Base-by-base conservation (phyloP, 2,329 filamentous ascomycete species). In the Aspergillus pseudonomiae region DNA sequence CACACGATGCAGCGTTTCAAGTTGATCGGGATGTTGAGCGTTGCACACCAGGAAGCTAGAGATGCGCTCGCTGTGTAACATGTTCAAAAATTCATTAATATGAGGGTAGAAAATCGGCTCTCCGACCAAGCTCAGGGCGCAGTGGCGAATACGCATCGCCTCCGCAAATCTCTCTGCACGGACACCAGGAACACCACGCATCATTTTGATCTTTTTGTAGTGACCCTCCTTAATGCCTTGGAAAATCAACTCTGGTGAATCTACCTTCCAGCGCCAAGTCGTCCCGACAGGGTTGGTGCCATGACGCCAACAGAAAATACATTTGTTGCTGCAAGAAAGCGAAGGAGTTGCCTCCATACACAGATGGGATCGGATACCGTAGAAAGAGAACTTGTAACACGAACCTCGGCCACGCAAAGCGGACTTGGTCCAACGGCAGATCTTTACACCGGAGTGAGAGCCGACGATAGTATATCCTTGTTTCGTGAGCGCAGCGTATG, bases 101-200 rank as follows among this genome's bases (percentile, higher is more conserved):
- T 96, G 89, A 11, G 95, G 95, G 78, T 98, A 98, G 81, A 98
- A 98, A 71, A 97, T 97, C n/a, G 94, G 94, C 78, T 99, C 94
- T 70, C 95, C 94, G 26, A 99, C 95, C 11, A 99, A 84, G 68
- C 89, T 93, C 53, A 99, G 83, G 0, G 95, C 95, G 77, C 94
- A 99, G 79, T 99, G 94, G 0, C 93, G 87, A 71, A 99, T 97
- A 48, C 89, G 86, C 90, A 97, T 93, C 0, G 94, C 94, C 81
- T 98, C 95, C 7, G 90, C 88, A 74, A 96, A 98, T 4, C 95
- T 87, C 78, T 98, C 94, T 1, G 94, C 92, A 12, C 94, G 87
- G 4, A 98, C 93, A 6, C 95, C 95, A 0, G 95, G 94, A 0
- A 98, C 92, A 59, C 94, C 95, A 58, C 92, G 91, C 84, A 98